These are phyloP conservation scores for Podila verticillata DNA, from an alignment of 192 early-diverging fungal species.

Conservation along the genomic window DNA sequence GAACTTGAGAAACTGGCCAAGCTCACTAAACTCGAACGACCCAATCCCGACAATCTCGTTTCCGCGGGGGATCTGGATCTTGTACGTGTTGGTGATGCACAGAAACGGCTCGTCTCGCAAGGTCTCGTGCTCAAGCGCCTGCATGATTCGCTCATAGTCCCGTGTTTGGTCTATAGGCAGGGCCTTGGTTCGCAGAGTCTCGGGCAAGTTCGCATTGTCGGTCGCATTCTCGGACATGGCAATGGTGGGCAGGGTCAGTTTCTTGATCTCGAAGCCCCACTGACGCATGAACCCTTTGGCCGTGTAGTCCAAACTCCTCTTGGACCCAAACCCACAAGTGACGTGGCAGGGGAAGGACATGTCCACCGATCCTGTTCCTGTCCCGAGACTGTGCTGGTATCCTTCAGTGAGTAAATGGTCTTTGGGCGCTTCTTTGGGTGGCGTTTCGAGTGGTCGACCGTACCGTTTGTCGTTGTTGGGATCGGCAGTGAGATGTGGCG, in stretches of 20 bases:
- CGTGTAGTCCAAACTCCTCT: constrained; percentile 7
- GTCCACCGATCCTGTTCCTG: background rate
- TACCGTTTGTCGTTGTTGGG: no score
- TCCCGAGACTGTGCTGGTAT: constrained; percentile 7
- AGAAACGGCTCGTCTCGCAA: background rate
- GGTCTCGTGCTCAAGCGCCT: background rate
- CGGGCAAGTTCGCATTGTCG: no score
- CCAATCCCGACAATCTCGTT: background rate
- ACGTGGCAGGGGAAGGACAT: constrained; percentile 14
- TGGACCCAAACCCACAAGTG: constrained; percentile 14
- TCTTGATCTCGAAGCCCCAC: constrained; percentile 16
- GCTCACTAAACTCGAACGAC: constrained; percentile 8
- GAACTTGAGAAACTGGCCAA: constrained; percentile 6
- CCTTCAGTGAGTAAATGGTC: background rate
- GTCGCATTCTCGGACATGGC: background rate
- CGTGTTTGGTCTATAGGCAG: no score
- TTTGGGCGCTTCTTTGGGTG: background rate
- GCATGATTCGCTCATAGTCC: background rate
- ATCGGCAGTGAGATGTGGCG: background rate
- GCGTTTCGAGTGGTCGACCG: no score
- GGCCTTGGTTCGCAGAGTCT: no score
- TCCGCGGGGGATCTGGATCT: background rate
- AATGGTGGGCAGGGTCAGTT: background rate
- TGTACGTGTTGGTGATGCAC: constrained; percentile 13
- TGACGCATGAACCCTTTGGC: constrained; percentile 13